A percentile compares a stretch with the other conserved stretches of the same genome.
These are phyloP conservation scores for Nidularia pulvinata DNA, from an alignment of 768 basidiomycete genomes.

Conservation along the genomic window DNA sequence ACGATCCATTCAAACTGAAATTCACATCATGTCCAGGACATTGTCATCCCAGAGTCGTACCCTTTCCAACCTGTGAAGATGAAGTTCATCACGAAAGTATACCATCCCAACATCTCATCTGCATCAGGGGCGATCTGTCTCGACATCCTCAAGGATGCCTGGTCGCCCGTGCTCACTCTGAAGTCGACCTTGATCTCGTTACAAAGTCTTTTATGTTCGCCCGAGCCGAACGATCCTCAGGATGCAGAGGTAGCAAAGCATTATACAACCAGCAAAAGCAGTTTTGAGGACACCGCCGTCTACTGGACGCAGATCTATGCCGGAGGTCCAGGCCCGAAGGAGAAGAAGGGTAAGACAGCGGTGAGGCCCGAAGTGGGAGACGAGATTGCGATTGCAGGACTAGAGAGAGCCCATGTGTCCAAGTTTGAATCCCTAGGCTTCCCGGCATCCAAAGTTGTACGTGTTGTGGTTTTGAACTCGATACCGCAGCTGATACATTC, in stretches of 20 bases:
- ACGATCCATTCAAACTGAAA: not conserved
- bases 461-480: conserved; percentile 16
- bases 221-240: conserved; percentile 96
- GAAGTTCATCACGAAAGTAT: conserved; percentile 97
- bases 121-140: conserved; percentile 95
- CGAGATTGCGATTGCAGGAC: conserved; percentile 77
- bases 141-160: conserved; percentile 87
- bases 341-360: conserved; percentile 36
- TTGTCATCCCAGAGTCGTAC: conserved; percentile 89
- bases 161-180: conserved; percentile 93
- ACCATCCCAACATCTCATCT: conserved; percentile 95
- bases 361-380: conserved; percentile 50
- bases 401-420: conserved; percentile 82
- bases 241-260: conserved; percentile 99
- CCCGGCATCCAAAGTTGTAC: conserved; percentile 79
- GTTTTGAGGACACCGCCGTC: conserved; percentile 90
- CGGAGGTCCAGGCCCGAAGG: conserved; percentile 58
- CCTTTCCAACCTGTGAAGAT: conserved; percentile 97
- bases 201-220: conserved; percentile 90
- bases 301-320: conserved; percentile 97
- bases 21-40: conserved; percentile 56
- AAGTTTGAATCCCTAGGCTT: conserved; percentile 87
- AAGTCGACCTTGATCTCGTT: conserved; percentile 96
- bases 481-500: not conserved
- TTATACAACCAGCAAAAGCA: conserved; percentile 83